Conservation (phyloP, 108 stramenopile genomes). For the Nitzschia putrida region DNA sequence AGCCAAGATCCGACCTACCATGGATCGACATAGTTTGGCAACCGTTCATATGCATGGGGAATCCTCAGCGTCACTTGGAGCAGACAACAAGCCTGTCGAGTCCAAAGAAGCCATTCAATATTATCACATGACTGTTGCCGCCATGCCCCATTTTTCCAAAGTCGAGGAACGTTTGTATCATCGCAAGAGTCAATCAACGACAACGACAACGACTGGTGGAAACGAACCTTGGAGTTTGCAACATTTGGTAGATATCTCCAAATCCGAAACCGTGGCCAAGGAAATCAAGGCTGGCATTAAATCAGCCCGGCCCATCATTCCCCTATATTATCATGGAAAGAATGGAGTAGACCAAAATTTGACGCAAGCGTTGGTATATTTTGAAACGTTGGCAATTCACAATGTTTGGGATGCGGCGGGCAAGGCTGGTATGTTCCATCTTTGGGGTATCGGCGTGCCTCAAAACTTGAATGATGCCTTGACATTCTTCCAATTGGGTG, state of each 20-base stretch:
- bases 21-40: conserved; percentile 72
- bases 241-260: neutral
- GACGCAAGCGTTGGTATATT: conserved; percentile 73
- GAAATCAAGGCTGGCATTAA: conserved; percentile 52
- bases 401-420: conserved; percentile 80
- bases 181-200: neutral
- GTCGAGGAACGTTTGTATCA: conserved; percentile 3
- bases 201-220: neutral
- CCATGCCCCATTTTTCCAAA: conserved; percentile 18
- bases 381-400: conserved; percentile 64
- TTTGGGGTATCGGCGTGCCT: conserved; percentile 76
- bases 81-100: conserved; percentile 81
- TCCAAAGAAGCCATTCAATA: conserved; percentile 81
- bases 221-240: neutral
- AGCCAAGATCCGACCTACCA: conserved; percentile 69
- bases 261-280: neutral
- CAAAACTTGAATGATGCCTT: conserved; percentile 67
- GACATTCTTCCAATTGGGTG: conserved; percentile 61
- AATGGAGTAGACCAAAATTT: conserved; percentile 80
- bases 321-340: conserved; percentile 72
- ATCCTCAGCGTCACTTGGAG: conserved; percentile 63
- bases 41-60: conserved; percentile 81
- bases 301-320: conserved; percentile 73
- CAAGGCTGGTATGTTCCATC: conserved; percentile 70
- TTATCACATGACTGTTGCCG: conserved; percentile 69